A percentile compares a stretch with the other conserved stretches of the same genome.
Conservation (phyloP, 1,284 basidiomycete species). For the Fomes fomentarius region DNA sequence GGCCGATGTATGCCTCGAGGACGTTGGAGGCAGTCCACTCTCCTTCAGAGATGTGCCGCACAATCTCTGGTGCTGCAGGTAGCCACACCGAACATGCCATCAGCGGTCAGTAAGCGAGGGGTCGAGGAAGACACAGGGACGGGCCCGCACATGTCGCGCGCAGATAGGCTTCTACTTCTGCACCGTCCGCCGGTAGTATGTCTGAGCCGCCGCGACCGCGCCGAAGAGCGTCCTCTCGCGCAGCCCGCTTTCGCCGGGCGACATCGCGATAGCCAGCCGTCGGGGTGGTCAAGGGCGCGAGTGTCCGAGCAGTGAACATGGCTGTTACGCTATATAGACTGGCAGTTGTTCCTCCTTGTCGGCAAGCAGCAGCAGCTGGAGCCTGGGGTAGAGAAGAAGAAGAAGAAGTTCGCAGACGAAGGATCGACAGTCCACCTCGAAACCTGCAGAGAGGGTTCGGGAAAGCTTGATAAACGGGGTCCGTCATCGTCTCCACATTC, state of each 20-base stretch:
- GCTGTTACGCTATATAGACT: no score
- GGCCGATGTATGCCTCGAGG: constrained; percentile 73
- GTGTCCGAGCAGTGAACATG: no score
- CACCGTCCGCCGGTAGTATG: not conserved
- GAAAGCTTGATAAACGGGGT: no score
- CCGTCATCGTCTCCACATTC: no score
- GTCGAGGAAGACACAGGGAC: not conserved
- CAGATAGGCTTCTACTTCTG: constrained; percentile 19
- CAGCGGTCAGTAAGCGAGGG: not conserved
- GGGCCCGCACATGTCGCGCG: constrained; percentile 30
- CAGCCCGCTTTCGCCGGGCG: constrained; percentile 36
- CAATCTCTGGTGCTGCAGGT: constrained; percentile 61
- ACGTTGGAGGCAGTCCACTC: constrained; percentile 78
- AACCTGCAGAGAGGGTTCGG: no score
- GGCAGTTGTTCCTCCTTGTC: no score
- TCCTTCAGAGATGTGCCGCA: constrained; percentile 53
- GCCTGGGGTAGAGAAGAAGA: no score
- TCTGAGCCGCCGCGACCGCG: constrained; percentile 10
- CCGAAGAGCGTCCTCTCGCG: constrained; percentile 36
- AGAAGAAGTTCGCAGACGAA: no score
- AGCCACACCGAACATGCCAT: not conserved
- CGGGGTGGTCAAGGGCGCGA: not conserved
- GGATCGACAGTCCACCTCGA: no score
- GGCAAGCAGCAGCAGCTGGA: no score
- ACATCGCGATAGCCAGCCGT: constrained; percentile 28